phyloP scores from a whole-genome alignment of 768 basidiomycete species.

The Brasilioporus rufonigricans region DNA sequence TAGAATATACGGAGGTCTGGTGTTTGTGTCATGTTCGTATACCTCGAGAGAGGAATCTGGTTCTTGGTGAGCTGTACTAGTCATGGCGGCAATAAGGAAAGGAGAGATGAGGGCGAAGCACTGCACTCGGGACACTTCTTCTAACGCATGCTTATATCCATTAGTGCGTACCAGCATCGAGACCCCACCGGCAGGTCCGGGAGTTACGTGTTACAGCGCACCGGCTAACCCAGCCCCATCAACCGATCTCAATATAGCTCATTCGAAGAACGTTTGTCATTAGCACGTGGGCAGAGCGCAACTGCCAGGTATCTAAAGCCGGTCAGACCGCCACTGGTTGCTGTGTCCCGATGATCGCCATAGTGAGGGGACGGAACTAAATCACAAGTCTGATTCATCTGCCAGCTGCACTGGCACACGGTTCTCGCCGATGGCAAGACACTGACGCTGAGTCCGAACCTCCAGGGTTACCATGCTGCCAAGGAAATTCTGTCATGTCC shows the following conservation, averaged over 20 bases:
- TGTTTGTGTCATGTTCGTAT: conserved; percentile 28
- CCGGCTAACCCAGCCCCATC: not conserved
- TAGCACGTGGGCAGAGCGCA: not conserved
- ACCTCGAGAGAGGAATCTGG: conserved; percentile 21
- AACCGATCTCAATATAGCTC: not conserved
- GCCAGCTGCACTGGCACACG: not conserved
- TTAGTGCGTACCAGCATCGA: not conserved
- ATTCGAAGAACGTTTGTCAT: conserved; percentile 14
- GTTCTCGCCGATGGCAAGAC: not conserved
- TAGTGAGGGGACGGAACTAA: conserved; percentile 1
- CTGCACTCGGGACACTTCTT: not conserved
- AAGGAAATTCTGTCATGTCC: not conserved
- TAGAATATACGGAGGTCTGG: conserved; percentile 39
- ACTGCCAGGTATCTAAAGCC: not conserved
- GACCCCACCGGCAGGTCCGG: not conserved
- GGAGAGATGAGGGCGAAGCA: not conserved
- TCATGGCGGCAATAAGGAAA: conserved; percentile 9
- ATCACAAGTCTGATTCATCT: not conserved
- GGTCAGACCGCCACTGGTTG: not conserved
- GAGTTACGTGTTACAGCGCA: conserved; percentile 3
- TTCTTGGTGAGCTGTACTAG: not conserved
- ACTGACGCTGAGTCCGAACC: not conserved
- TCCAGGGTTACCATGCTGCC: not conserved
- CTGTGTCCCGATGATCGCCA: conserved; percentile 2
- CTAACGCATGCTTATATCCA: conserved; percentile 2